phyloP scores from a whole-genome alignment of 768 basidiomycete species.

The Austroboletus eburneus region DNA sequence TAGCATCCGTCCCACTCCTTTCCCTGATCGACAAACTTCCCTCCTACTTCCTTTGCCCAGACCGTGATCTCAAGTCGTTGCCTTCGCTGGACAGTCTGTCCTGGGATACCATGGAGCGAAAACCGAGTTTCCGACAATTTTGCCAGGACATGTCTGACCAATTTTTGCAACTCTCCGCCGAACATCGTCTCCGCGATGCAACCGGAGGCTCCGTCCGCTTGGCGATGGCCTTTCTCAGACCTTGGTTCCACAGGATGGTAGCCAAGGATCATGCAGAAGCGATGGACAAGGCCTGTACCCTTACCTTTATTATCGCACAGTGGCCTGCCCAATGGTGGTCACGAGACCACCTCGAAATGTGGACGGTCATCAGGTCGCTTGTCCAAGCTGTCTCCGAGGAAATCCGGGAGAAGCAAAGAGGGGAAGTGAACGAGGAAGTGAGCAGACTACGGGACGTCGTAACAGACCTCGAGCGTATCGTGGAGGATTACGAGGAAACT shows the following conservation, averaged over 20 bases:
- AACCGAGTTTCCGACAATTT: conserved; percentile 63
- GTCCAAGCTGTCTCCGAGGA: conserved; percentile 63
- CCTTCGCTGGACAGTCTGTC: conserved; percentile 36
- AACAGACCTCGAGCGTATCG: conserved; percentile 44
- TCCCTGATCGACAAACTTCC: conserved; percentile 64
- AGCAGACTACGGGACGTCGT: conserved; percentile 47
- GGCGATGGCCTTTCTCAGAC: conserved; percentile 61
- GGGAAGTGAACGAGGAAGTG: conserved; percentile 43
- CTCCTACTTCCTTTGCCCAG: conserved; percentile 56
- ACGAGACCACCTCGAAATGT: conserved; percentile 59
- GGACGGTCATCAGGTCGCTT: conserved; percentile 54
- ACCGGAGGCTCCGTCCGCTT: conserved; percentile 66
- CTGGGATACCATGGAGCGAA: conserved; percentile 58
- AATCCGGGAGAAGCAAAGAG: conserved; percentile 47
- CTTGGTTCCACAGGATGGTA: conserved; percentile 61
- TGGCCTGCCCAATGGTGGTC: conserved; percentile 73
- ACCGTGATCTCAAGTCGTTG: conserved; percentile 27
- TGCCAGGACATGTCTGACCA: conserved; percentile 64
- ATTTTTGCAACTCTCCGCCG: conserved; percentile 52
- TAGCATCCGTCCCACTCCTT: conserved; percentile 66
- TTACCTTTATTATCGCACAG: conserved; percentile 50
- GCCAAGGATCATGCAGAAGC: conserved; percentile 36
- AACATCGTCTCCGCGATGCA: conserved; percentile 59
- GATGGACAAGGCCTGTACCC: conserved; percentile 35
- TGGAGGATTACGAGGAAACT: conserved; percentile 37